Percentiles rank a stretch among this genome's conserved stretches.
Conservation (phyloP, 192 early-diverging fungal genomes). For the Mortierella claussenii region DNA sequence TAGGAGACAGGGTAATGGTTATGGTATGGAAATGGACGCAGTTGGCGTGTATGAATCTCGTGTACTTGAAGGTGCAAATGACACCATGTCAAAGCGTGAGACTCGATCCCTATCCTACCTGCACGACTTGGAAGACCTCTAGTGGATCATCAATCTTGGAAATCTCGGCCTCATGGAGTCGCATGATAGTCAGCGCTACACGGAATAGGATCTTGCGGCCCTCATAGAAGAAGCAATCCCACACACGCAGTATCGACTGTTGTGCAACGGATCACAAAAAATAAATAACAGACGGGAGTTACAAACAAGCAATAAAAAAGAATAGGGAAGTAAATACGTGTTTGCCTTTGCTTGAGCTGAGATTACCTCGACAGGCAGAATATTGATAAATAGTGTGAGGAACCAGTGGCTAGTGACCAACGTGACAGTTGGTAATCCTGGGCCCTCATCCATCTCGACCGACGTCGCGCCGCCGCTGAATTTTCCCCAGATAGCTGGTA, state of each 20-base stretch:
- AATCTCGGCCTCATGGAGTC: slow-evolving; percentile 72
- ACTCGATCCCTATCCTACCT: slow-evolving; percentile 31
- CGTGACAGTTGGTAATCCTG: slow-evolving; percentile 71
- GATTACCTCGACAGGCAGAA: slow-evolving; percentile 75
- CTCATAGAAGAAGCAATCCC: slow-evolving; percentile 84
- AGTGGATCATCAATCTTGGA: slow-evolving; percentile 65
- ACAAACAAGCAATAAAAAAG: too few species aligned
- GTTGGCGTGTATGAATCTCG: too few species aligned
- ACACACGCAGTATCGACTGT: slow-evolving; percentile 80
- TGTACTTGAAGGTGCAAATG: background rate
- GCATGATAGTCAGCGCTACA: slow-evolving; percentile 77
- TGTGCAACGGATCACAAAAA: too few species aligned
- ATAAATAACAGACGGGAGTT: too few species aligned
- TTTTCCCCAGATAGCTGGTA: slow-evolving; percentile 62
- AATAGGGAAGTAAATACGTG: too few species aligned
- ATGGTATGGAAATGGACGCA: too few species aligned
- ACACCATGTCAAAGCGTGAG: background rate
- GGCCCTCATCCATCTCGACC: slow-evolving; percentile 60
- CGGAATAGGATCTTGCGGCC: slow-evolving; percentile 80
- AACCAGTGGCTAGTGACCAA: slow-evolving; percentile 89
- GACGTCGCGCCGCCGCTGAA: slow-evolving; percentile 54
- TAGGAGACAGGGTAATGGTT: too few species aligned
- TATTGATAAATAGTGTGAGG: slow-evolving; percentile 81
- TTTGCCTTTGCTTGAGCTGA: background rate
- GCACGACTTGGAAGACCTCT: slow-evolving; percentile 69